Base-by-base conservation (phyloP, 1,284 basidiomycete species). In the Neotropicomus parvogracilis region DNA sequence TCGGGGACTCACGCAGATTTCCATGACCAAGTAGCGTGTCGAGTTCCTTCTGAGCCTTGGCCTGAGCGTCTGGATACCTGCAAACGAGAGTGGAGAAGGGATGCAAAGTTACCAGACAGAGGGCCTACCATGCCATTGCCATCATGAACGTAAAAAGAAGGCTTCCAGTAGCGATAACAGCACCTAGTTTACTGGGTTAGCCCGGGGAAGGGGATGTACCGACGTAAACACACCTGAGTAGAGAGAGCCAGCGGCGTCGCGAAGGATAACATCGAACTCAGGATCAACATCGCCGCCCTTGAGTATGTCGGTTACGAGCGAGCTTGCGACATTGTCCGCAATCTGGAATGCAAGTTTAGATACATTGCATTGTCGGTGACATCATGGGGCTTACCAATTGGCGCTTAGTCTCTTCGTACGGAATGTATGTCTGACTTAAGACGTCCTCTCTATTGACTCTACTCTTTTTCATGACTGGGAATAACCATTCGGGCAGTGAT, bases 131-230 rank as follows among this genome's bases (percentile, higher is more conserved):
- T 39, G 47, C 47, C 47, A 49, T 49, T 8, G 44, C 24, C 36
- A 49, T 37, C 47, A 49, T 33, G 36, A 49, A 49, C 14, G 47
- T 49, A n/a, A 49, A 37, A 34, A 49, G n/a, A 19, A 49, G 29
- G 19, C 35, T 47, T 12, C 47, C 47, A 10, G 44, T 49, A 21
- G 47, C 47, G 31, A 49, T 49, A 39, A 49, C 45, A 21, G 47
- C 47, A 29, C 47, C 47, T 48, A 9, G 20, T 17, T 2, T 11
- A 46, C 17, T 27, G 3, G 3, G 11, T 47, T 8, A 33, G 14
- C 13, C 8, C 16, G n/a, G 12, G 14, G 0, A 24, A 32, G 4
- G 9, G 13, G 20, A 16, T 10, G 19, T 21, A 7, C 20, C 11
- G n/a, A 13, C 6, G 9, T 3, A 6, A 31, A 19, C 28, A 27